Conservation (phyloP, 225 moss, liverwort and hornwort species). For the Anthoceros angustus region DNA sequence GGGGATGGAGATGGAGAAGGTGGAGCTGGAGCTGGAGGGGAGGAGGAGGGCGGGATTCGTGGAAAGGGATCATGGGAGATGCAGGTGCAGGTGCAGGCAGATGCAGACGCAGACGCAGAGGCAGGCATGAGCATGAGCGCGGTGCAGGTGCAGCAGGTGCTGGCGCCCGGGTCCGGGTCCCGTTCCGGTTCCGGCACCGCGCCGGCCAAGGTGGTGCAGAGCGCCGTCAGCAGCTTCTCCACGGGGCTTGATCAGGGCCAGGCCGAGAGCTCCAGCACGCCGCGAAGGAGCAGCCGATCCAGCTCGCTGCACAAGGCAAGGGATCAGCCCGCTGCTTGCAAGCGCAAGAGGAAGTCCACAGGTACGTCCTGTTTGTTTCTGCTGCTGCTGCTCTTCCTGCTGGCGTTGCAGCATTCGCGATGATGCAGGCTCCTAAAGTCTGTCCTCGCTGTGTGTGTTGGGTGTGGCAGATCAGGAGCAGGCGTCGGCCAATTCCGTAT, state of each 20-base stretch:
- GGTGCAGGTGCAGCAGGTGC: background rate
- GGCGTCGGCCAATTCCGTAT: background rate
- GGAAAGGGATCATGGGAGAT: no score
- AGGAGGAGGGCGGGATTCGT: no score
- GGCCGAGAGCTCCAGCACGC: slow-evolving; percentile 4
- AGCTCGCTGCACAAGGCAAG: no score
- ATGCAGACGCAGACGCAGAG: background rate
- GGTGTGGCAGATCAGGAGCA: background rate
- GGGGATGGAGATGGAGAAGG: background rate
- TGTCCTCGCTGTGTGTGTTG: background rate
- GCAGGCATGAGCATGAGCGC: background rate
- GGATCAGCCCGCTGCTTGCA: background rate
- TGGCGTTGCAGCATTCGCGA: background rate
- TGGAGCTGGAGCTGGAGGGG: no score
- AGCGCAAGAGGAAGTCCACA: background rate
- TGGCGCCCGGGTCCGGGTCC: background rate
- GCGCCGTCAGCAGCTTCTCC: background rate
- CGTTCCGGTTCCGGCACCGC: background rate
- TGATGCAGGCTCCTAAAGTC: background rate
- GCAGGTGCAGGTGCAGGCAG: no score
- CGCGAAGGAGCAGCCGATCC: background rate
- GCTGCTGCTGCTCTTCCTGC: background rate
- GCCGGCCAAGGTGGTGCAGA: background rate
- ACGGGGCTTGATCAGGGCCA: slow-evolving; percentile 4
- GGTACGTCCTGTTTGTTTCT: background rate